Conservation (phyloP, 352 stramenopile species). For the Globisporangium nodosum region DNA sequence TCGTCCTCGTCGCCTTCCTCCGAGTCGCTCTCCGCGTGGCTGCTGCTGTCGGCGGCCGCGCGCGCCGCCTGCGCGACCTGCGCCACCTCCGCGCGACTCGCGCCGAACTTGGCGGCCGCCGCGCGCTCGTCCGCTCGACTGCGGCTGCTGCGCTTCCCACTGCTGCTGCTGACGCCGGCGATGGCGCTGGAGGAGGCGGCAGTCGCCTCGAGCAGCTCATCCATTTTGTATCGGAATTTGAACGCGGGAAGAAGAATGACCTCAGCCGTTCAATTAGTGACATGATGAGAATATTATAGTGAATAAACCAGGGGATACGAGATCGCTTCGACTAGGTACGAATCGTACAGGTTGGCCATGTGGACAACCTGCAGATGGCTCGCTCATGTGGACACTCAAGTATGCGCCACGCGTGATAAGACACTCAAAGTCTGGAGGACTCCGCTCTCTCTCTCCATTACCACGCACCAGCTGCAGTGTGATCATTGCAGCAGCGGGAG, state of each 20-base stretch:
- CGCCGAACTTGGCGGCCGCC: constrained; percentile 21
- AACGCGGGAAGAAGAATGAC: neutral
- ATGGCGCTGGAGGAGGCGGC: neutral
- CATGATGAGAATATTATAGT: neutral
- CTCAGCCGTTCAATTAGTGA: neutral
- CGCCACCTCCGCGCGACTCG: constrained; percentile 22
- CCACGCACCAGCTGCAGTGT: constrained; percentile 19
- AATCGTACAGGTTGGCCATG: neutral
- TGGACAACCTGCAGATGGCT: neutral
- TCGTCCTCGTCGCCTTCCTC: neutral
- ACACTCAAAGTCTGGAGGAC: neutral
- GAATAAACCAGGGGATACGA: no score
- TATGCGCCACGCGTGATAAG: no score
- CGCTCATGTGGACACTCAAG: no score
- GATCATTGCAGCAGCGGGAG: neutral
- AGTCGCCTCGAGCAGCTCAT: neutral
- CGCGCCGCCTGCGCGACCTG: constrained; percentile 20
- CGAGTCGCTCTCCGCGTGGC: neutral
- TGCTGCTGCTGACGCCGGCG: neutral
- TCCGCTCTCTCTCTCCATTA: constrained; percentile 60
- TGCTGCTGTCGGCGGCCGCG: neutral
- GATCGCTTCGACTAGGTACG: neutral
- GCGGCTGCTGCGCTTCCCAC: neutral
- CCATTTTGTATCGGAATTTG: neutral
- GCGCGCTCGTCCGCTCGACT: neutral